Evolutionary conservation across 108 stramenopile genomes (phyloP).

Genomic region (Discostella stelligeroides): DNA sequence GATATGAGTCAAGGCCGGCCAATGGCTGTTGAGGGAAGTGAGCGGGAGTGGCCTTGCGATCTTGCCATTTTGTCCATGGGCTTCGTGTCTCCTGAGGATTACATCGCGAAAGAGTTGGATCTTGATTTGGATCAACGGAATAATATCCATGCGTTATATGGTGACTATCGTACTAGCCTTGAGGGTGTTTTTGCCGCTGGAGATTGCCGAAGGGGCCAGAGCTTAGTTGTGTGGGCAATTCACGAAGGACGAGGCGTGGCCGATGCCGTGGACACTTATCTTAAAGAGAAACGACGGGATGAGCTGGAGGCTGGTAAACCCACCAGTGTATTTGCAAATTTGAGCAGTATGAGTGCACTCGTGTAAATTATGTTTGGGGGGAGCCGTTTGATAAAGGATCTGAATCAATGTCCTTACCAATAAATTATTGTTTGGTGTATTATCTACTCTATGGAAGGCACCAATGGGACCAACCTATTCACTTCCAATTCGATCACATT

Average conservation of each 20-base stretch:
- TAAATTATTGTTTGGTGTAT: too few species aligned
- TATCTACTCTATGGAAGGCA: slow-evolving; percentile 26
- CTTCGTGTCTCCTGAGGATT: slow-evolving; percentile 94
- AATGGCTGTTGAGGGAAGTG: slow-evolving; percentile 86
- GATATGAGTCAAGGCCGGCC: slow-evolving; percentile 85
- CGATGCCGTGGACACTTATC: slow-evolving; percentile 80
- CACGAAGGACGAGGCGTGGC: slow-evolving; percentile 97
- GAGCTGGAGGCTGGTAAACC: slow-evolving; percentile 49
- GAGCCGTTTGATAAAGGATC: too few species aligned
- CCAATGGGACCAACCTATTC: slow-evolving; percentile 44
- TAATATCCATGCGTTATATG: slow-evolving; percentile 96
- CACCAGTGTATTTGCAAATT: slow-evolving; percentile 77
- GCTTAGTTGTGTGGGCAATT: slow-evolving; percentile 98
- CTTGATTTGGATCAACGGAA: slow-evolving; percentile 91
- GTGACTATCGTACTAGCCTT: slow-evolving; percentile 90
- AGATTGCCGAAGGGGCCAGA: slow-evolving; percentile 97
- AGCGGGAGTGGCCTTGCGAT: slow-evolving; percentile 93
- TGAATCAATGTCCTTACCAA: neutral
- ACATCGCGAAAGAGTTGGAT: slow-evolving; percentile 77
- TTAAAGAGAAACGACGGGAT: slow-evolving; percentile 75
- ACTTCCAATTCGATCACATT: slow-evolving; percentile 39
- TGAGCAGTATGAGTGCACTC: slow-evolving; percentile 78
- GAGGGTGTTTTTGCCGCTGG: slow-evolving; percentile 98
- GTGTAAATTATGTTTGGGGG: slow-evolving; percentile 20
- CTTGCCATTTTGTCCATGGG: slow-evolving; percentile 96